Evolutionary conservation across 306 rosid species (phyloP).

Genomic region (Prosopis cineraria): DNA sequence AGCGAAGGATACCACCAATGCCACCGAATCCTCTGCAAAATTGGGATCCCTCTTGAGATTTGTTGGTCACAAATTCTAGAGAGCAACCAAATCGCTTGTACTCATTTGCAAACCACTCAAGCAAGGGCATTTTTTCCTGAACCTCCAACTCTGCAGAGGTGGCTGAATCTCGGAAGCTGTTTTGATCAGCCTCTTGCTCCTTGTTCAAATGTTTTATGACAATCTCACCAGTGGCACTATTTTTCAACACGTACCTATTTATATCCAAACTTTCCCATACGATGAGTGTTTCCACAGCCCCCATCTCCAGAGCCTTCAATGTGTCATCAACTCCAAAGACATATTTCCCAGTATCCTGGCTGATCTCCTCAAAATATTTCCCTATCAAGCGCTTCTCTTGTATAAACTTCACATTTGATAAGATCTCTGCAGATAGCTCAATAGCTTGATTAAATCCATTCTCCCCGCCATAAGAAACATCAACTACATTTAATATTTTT

Average conservation of each 20-base stretch:
- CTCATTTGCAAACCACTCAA: slow-evolving; percentile 94
- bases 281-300: slow-evolving; percentile 83
- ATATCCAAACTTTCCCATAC: slow-evolving; percentile 89
- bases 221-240: slow-evolving; percentile 56
- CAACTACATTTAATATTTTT: slow-evolving; percentile 81
- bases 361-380: slow-evolving; percentile 84
- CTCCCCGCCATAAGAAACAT: slow-evolving; percentile 91
- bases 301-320: slow-evolving; percentile 84
- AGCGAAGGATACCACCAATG: slow-evolving; percentile 88
- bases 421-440: slow-evolving; percentile 74
- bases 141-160: slow-evolving; percentile 65
- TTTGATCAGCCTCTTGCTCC: slow-evolving; percentile 67
- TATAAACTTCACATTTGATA: slow-evolving; percentile 84
- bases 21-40: slow-evolving; percentile 95
- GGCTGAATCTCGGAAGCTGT: slow-evolving; percentile 58
- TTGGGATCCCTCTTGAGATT: slow-evolving; percentile 93
- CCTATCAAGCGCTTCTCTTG: slow-evolving; percentile 88
- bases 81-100: slow-evolving; percentile 76
- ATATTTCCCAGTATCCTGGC: slow-evolving; percentile 91
- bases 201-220: slow-evolving; percentile 71
- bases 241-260: slow-evolving; percentile 67
- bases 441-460: slow-evolving; percentile 91
- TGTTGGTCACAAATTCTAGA: slow-evolving; percentile 84
- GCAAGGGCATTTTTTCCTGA: slow-evolving; percentile 76
- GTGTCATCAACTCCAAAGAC: slow-evolving; percentile 92